Conservation (phyloP, 1,284 basidiomycete species). For the Ceratobasidium sp. region DNA sequence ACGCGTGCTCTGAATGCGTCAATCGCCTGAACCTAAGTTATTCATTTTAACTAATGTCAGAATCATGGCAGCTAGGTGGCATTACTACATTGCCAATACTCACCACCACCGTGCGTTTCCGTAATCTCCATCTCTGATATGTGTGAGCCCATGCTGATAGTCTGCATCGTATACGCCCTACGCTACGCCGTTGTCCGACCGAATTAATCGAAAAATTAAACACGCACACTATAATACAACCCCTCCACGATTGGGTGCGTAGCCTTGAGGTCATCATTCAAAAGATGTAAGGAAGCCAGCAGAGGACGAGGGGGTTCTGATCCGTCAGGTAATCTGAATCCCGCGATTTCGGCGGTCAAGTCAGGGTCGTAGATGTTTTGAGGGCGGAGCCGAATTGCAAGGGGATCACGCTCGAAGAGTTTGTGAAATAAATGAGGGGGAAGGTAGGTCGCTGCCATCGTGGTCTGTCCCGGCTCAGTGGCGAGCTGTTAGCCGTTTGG, state of each 20-base stretch:
- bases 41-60: neutral
- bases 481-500: too few species aligned
- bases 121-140: conserved; percentile 31
- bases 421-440: conserved; percentile 7
- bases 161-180: conserved; percentile 18
- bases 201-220: neutral
- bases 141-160: conserved; percentile 8
- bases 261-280: conserved; percentile 12
- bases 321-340: neutral
- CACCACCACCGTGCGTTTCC: conserved; percentile 33
- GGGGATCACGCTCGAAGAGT: conserved; percentile 10
- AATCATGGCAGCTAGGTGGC: neutral
- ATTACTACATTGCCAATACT: neutral
- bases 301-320: neutral
- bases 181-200: neutral
- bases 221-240: neutral
- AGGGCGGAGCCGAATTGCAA: conserved; percentile 3
- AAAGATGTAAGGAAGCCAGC: neutral
- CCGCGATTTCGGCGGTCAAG: conserved; percentile 11
- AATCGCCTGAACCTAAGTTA: conserved; percentile 19
- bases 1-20: neutral
- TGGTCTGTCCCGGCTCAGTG: too few species aligned
- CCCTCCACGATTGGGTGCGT: neutral
- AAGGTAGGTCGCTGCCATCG: conserved; percentile 9
- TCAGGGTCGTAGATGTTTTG: neutral